Evolutionary conservation across 2,329 filamentous ascomycete genomes (phyloP).

Genomic region (Graphiopsis chlorocephala): DNA sequence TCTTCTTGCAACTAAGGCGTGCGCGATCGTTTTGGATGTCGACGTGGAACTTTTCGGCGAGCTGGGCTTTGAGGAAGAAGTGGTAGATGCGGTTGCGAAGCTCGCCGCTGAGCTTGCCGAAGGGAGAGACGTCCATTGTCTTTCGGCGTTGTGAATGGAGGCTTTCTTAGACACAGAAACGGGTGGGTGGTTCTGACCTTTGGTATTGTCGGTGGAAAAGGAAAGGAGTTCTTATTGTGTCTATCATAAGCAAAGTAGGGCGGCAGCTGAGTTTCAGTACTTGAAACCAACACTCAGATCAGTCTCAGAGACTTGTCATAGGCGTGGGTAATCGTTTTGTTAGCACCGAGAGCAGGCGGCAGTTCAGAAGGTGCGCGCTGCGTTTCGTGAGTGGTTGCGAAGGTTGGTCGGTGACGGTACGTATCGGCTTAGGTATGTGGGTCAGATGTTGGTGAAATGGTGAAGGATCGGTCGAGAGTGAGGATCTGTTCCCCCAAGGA

Average conservation of each 20-base stretch:
- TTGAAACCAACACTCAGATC: neutral
- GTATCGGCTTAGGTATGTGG: neutral
- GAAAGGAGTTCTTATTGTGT: neutral
- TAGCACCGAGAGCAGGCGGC: neutral
- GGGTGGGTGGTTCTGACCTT: neutral
- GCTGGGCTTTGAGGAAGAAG: conserved; percentile 2
- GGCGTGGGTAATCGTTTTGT: neutral
- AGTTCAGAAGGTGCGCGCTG: neutral
- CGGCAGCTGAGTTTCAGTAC: neutral
- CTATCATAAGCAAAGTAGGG: neutral
- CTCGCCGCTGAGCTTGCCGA: conserved; percentile 12
- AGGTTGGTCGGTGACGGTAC: neutral
- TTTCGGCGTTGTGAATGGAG: neutral
- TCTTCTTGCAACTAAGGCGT: neutral
- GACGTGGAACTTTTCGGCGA: neutral
- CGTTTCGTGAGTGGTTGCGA: neutral
- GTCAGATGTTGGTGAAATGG: neutral
- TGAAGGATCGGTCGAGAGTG: neutral
- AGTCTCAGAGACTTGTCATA: neutral
- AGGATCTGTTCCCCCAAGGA: too few relatives aligned
- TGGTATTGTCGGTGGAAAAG: neutral
- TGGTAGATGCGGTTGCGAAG: conserved; percentile 16
- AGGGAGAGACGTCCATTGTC: conserved; percentile 10
- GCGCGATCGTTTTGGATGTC: neutral
- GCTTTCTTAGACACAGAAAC: neutral